Percentiles rank a stretch among this genome's conserved stretches.
These are phyloP conservation scores for Boletus sp. DNA, from an alignment of 768 basidiomycete species.

Conservation along the genomic window DNA sequence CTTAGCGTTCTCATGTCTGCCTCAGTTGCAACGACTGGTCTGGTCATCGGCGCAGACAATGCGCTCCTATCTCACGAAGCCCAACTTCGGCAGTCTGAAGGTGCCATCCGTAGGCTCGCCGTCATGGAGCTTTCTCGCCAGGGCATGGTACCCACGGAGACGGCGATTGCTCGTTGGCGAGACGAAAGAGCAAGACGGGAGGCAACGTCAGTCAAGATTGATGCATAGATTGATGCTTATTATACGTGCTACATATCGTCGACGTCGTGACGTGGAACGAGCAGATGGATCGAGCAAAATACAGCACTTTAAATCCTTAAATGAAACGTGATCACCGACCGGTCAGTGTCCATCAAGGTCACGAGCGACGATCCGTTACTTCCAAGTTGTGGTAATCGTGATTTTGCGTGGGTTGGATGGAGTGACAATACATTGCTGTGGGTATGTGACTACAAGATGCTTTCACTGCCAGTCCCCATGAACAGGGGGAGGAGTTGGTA, in stretches of 20 bases:
- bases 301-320: conserved; percentile 16
- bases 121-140: conserved; percentile 69
- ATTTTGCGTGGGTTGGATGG: conserved; percentile 7
- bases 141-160: conserved; percentile 79
- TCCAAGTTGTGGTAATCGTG: conserved; percentile 11
- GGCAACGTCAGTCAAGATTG: conserved; percentile 4
- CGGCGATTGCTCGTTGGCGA: conserved; percentile 81
- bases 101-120: conserved; percentile 68
- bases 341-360: neutral
- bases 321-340: neutral
- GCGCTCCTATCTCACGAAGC: conserved; percentile 73
- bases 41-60: conserved; percentile 73
- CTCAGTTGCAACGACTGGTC: conserved; percentile 61
- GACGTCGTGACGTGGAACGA: neutral
- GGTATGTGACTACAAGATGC: conserved; percentile 10
- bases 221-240: conserved; percentile 4
- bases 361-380: conserved; percentile 6
- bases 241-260: conserved; percentile 14
- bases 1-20: neutral
- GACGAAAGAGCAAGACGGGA: conserved; percentile 37
- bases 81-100: conserved; percentile 63
- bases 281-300: conserved; percentile 10
- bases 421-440: conserved; percentile 16
- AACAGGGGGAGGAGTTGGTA: conserved; percentile 25
- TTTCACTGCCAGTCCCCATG: conserved; percentile 30